Conservation (phyloP, 257 asterid species). For the Nicotiana paniculata region DNA sequence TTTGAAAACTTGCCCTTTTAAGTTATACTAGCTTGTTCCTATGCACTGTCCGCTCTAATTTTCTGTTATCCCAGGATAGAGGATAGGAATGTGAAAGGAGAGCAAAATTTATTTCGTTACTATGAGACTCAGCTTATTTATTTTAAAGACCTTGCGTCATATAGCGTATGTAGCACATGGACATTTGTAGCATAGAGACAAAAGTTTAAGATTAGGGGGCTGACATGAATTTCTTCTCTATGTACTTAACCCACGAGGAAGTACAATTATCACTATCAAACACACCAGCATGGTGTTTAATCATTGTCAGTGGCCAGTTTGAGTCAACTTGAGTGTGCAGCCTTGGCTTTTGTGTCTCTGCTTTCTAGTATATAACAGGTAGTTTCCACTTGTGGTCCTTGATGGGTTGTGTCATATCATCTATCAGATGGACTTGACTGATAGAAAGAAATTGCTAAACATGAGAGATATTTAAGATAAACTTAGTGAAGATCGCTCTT, state of each 20-base stretch:
- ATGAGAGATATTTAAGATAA: neutral
- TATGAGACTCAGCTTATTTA: neutral
- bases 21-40: slow-evolving; percentile 3
- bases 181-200: neutral
- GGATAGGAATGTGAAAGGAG: neutral
- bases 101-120: too few species aligned
- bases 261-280: neutral
- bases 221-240: neutral
- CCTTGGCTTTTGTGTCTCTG: neutral
- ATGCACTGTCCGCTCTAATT: neutral
- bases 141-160: neutral
- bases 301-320: neutral
- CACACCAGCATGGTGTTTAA: neutral
- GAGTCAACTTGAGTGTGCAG: neutral
- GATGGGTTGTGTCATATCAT: neutral
- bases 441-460: neutral
- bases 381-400: neutral
- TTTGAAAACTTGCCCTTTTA: neutral
- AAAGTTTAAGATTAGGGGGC: neutral
- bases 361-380: neutral
- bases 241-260: neutral
- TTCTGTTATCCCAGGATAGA: neutral
- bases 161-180: neutral
- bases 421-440: neutral
- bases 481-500: neutral